Base-by-base conservation (phyloP, 108 stramenopile species). In the Mayamaea pseudoterrestris region DNA sequence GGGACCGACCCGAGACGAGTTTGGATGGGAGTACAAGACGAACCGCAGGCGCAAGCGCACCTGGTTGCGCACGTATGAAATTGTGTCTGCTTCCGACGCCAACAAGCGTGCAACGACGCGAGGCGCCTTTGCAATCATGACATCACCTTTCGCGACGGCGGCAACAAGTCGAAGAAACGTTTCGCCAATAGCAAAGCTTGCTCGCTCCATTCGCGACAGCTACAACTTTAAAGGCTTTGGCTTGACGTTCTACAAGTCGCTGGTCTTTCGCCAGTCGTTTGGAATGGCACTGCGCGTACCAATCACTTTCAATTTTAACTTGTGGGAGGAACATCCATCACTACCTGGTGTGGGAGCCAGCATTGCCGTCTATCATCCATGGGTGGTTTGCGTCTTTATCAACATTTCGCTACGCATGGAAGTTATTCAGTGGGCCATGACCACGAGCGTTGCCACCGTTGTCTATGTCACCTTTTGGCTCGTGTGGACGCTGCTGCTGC, bases 171-270 rank as follows among this genome's bases (percentile, higher is more conserved):
- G 18, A 35, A 58, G 26, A 40, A 4, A 14, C 11, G 34, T 43
- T 1, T 3, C 16, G 39, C 16, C 46, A 37, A 9, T 40, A 27
- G 21, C 42, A 40, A 30, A 47, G 14, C 32, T 23, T 14, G 28
- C 58, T n/a, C 47, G 44, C 18, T 26, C 36, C 0, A 41, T 81
- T 0, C 56, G 43, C 21, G 70, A 77, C 36, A 69, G 73, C 35
- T 87, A 53, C 48, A 82, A 74, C 36, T 87, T 82, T 55, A 82
- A 82, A 58, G 84, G 84, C 7, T 74, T 74, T n/a, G 74, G 76
- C 1, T 54, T 67, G 41, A 47, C 63, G 7, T 52, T 87, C 14
- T 72, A 64, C 56, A 87, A 87, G 58, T 77, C 77, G 12, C 49
- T 87, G 0, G n/a, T 78, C 7, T 63, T 56, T 21, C 47, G 48